Conservation (phyloP, 306 rosid species). For the Cyamopsis tetragonoloba region DNA sequence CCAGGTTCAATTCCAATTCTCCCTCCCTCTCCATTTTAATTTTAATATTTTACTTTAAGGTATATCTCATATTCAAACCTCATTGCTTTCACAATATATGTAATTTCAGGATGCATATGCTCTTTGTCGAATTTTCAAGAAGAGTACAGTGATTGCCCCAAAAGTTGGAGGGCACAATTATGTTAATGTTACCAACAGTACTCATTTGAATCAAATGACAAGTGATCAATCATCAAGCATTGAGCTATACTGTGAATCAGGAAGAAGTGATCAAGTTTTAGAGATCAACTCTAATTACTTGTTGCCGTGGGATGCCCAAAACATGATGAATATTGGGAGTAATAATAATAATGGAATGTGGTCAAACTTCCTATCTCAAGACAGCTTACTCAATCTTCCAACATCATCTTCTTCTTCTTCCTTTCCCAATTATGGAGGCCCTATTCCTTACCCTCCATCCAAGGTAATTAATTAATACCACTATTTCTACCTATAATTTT, state of each 20-base stretch:
- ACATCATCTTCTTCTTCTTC: conserved; percentile 43
- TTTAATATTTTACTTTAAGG: too few species aligned
- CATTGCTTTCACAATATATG: too few species aligned
- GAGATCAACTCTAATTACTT: conserved; percentile 62
- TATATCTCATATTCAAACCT: too few species aligned
- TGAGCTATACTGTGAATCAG: conserved; percentile 67
- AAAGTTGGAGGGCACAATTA: conserved; percentile 63
- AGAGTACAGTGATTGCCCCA: conserved; percentile 48
- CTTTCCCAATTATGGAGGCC: conserved; percentile 45
- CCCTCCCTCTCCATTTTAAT: not conserved
- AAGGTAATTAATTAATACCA: too few species aligned
- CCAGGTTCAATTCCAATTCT: conserved; percentile 43
- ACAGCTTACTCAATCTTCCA: conserved; percentile 40
- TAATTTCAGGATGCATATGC: conserved; percentile 83
- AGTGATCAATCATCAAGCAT: conserved; percentile 74
- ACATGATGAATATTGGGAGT: conserved; percentile 15
- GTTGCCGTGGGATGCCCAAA: conserved; percentile 39
- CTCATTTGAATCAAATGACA: conserved; percentile 43
- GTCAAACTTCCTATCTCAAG: conserved; percentile 53
- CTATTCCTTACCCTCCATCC: conserved; percentile 75
- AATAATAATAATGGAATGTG: conserved; percentile 32
- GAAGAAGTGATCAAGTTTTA: conserved; percentile 67
- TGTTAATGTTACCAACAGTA: conserved; percentile 27
- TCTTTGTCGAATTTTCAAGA: conserved; percentile 86
- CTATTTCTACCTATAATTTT: not conserved